A percentile compares a stretch with the other conserved stretches of the same genome.
Conservation (phyloP, 2,329 filamentous ascomycete genomes). For the Alternaria gaisen region DNA sequence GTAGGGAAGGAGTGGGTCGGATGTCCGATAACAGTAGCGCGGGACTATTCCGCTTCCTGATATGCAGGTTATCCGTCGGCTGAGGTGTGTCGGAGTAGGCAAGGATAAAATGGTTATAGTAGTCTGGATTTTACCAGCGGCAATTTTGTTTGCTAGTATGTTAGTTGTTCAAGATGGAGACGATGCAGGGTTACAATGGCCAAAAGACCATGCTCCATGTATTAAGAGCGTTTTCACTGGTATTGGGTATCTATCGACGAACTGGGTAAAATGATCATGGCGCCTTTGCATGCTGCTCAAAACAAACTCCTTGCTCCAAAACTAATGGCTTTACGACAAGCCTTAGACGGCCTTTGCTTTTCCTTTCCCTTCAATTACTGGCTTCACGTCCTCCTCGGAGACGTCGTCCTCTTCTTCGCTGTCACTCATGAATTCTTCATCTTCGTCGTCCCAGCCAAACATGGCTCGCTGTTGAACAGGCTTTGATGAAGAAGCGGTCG, state of each 20-base stretch:
- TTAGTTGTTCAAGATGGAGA: neutral
- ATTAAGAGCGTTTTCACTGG: neutral
- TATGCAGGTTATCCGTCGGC: constrained; percentile 23
- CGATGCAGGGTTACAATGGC: neutral
- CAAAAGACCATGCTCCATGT: neutral
- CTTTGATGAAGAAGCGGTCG: constrained; percentile 35
- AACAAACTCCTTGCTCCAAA: neutral
- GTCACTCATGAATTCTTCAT: constrained; percentile 59
- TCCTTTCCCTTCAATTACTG: constrained; percentile 51
- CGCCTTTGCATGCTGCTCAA: constrained; percentile 14
- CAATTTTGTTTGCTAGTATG: neutral
- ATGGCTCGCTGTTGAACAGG: constrained; percentile 61
- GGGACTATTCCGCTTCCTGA: constrained; percentile 22
- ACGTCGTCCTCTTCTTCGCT: constrained; percentile 57
- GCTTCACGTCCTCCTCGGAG: constrained; percentile 43
- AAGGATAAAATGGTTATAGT: neutral
- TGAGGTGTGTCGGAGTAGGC: constrained; percentile 1
- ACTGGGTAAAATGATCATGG: neutral
- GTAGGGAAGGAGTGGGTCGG: constrained; percentile 25
- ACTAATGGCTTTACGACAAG: neutral
- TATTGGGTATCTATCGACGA: constrained; percentile 25
- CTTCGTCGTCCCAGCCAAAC: constrained; percentile 81
- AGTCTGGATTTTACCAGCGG: neutral
- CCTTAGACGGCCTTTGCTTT: constrained; percentile 52
- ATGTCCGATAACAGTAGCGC: constrained; percentile 33